Evolutionary conservation across 2,329 filamentous ascomycete species (phyloP), one percentile per base, ranked within the genome.

Genomic region (Chrysosporium queenslandicum): DNA sequence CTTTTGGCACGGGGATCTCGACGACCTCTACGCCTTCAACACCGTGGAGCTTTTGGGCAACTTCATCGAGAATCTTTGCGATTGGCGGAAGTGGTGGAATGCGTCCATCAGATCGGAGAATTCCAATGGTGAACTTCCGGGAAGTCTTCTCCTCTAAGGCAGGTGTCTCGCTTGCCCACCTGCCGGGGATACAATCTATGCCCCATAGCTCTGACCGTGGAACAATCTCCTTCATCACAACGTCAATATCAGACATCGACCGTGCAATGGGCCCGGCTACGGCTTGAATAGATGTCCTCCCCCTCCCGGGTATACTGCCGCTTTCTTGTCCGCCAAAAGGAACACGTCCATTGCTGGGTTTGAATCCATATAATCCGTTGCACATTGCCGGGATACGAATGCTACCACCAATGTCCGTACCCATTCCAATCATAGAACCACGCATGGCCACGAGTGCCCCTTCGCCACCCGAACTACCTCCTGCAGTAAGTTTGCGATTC

Each of bases 401-500:
- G 41, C 68, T 71, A 20, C 72, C 72, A 6, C 70, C 71, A 43
- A 84, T 74, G 64, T 85, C 82, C 0, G 81, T 84, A 0, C 79
- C 80, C 11, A 83, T 71, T 1, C 82, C 82, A 1, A 85, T 60
- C 49, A 79, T 70, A 29, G 71, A 76, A 0, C 81, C 81, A 25
- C 74, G 71, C 69, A 84, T 74, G 3, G 75, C 77, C 18, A 84
- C 59, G 8, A 84, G 64, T 0, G 77, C 79, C 0, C 75, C 81
- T 62, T 85, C 82, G 11, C 84, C 84, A 9, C 83, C 83, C 0
- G 78, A 80, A 8, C 76, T 80, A 1, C 85, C 84, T 4, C 84
- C 84, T 0, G 80, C 74, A 0, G 78, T 80, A 29, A 82, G 70
- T 18, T 73, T 68, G 0, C 78, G 73, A 54, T 84, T 85, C 53